Conservation (phyloP, 768 basidiomycete species). For the Pilatotrama ljubarskyi region DNA sequence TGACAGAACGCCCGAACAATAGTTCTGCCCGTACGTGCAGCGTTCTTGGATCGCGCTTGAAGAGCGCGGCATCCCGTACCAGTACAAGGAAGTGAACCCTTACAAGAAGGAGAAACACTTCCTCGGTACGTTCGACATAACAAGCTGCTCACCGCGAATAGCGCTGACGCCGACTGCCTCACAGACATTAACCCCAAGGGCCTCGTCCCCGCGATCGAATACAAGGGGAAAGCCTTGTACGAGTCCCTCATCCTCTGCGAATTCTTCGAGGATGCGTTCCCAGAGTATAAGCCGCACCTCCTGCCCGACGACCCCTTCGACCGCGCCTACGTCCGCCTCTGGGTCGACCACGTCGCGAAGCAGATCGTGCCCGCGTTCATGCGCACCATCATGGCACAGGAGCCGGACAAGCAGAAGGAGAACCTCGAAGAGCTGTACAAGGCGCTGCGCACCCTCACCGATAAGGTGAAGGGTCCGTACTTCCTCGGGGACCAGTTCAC, state of each 20-base stretch:
- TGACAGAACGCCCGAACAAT: not conserved
- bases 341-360: conserved; percentile 59
- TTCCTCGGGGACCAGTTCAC: conserved; percentile 57
- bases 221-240: conserved; percentile 54
- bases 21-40: conserved; percentile 48
- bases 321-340: conserved; percentile 54
- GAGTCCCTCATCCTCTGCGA: conserved; percentile 66
- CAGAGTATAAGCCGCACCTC: conserved; percentile 44
- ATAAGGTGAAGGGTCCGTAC: conserved; percentile 48
- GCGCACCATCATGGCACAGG: conserved; percentile 39
- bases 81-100: conserved; percentile 67
- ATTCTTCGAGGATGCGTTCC: conserved; percentile 65
- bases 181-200: conserved; percentile 68
- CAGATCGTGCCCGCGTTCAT: conserved; percentile 52
- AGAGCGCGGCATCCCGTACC: conserved; percentile 65
- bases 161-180: not conserved
- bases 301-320: conserved; percentile 53
- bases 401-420: conserved; percentile 36
- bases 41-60: conserved; percentile 68
- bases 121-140: conserved; percentile 39
- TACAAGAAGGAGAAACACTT: conserved; percentile 67
- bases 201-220: conserved; percentile 61
- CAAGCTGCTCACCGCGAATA: not conserved
- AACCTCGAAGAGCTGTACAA: conserved; percentile 41
- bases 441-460: conserved; percentile 38